Evolutionary conservation across 805 yeast genomes (phyloP).

Genomic region (Barnettozyma pratensis): DNA sequence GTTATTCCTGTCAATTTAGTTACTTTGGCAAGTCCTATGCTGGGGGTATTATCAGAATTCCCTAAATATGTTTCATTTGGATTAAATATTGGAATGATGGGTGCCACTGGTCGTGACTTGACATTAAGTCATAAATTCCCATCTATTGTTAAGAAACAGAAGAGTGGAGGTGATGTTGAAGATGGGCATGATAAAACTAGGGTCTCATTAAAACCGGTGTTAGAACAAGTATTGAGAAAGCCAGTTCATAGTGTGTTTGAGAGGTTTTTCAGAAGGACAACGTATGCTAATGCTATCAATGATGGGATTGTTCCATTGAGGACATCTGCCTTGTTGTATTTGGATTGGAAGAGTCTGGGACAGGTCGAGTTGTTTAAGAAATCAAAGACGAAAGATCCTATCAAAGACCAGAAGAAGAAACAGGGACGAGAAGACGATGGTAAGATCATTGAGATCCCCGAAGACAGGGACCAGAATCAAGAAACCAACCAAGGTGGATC

Average conservation of each 20-base stretch:
- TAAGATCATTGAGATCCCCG: background rate
- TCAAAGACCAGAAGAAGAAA: background rate
- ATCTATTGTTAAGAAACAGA: slow-evolving; percentile 13
- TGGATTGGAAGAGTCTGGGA: slow-evolving; percentile 77
- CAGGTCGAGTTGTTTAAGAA: slow-evolving; percentile 31
- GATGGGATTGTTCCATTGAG: slow-evolving; percentile 96
- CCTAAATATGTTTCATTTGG: slow-evolving; percentile 83
- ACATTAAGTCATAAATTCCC: slow-evolving; percentile 50
- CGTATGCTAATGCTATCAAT: slow-evolving; percentile 84
- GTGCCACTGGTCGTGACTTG: slow-evolving; percentile 87
- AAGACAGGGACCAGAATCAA: background rate
- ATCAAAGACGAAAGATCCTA: background rate
- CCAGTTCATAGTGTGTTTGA: slow-evolving; percentile 64
- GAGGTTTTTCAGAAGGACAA: slow-evolving; percentile 63
- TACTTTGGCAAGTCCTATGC: slow-evolving; percentile 79
- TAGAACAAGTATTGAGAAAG: slow-evolving; percentile 70
- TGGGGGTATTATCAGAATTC: slow-evolving; percentile 85
- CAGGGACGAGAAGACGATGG: background rate
- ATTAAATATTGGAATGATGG: slow-evolving; percentile 83
- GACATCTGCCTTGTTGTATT: slow-evolving; percentile 77
- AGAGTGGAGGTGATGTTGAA: background rate
- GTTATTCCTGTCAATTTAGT: slow-evolving; percentile 75
- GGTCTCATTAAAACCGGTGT: slow-evolving; percentile 48
- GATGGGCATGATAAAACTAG: slow-evolving; percentile 8
- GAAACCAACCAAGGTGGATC: background rate